Base-by-base conservation (phyloP, 208 protist species). In the Phytomonas sp. region DNA sequence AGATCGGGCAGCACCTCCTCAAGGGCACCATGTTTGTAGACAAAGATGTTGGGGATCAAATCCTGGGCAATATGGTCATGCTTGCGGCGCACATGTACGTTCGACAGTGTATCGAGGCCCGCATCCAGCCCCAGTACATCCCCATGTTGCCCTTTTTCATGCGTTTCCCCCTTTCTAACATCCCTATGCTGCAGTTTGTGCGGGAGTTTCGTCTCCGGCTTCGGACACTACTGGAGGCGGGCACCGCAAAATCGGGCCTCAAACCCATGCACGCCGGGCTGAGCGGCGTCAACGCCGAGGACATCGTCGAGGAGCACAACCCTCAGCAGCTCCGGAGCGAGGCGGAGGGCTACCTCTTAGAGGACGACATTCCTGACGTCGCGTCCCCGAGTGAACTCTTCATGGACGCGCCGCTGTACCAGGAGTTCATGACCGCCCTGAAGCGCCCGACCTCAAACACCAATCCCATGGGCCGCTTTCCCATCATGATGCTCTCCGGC, bases 21-120 rank as follows among this genome's bases (percentile, higher is more conserved):
- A 92, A 92, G 68, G 84, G 82, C 29, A 86, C 81, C 28, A 92
- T 92, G 87, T 93, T 93, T 68, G 79, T 93, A 8, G 84, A 90
- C 72, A 93, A 89, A 70, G 84, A 90, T 74, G 87, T 90, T 1
- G 87, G 87, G 9, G 87, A 93, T 61, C 87, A 93, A 66, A 93
- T 91, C 46, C 73, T 93, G 15, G 84, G 87, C 26, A 88, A 90
- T 56, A 81, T 93, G 64, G 84, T 89, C 43, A 81, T 93, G 82
- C 83, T 90, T 23, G 87, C 80, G 26, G 72, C 80, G 17, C 79
- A 88, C 71, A 90, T 89, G 84, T 93, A 93, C 72, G 81, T 87
- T 29, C 84, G 84, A 5, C 87, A 93, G 80, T 88, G 84, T 73
- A 71, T 87, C 8, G 78, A 88, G 74, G 82, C 87, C 6, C 66